Evolutionary conservation across 768 basidiomycete genomes (phyloP).

Genomic region (Mycena sanguinolenta): DNA sequence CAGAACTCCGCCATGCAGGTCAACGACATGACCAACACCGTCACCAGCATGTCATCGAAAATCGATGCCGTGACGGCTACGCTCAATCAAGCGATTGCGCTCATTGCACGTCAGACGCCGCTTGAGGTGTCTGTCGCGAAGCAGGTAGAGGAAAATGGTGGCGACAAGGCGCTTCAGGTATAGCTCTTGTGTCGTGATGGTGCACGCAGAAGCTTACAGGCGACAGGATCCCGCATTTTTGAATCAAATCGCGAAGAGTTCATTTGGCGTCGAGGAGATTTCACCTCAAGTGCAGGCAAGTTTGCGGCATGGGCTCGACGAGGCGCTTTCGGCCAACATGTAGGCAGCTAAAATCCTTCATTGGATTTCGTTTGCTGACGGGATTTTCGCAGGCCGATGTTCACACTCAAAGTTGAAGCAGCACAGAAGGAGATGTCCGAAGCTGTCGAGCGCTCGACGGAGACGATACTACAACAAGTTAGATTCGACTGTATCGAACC

Average conservation of each 20-base stretch:
- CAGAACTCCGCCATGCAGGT: slow-evolving; percentile 34
- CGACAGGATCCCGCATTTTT: slow-evolving; percentile 26
- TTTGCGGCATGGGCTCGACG: slow-evolving; percentile 31
- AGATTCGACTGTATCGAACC: not conserved
- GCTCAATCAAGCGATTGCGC: slow-evolving; percentile 14
- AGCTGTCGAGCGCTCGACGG: slow-evolving; percentile 32
- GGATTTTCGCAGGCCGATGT: slow-evolving; percentile 15
- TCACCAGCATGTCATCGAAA: slow-evolving; percentile 21
- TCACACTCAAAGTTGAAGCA: slow-evolving; percentile 32
- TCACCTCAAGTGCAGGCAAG: slow-evolving; percentile 17
- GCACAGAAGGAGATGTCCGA: slow-evolving; percentile 35
- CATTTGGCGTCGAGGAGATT: slow-evolving; percentile 19
- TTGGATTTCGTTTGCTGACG: not conserved
- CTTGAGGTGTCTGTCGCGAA: slow-evolving; percentile 21
- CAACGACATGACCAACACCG: slow-evolving; percentile 20
- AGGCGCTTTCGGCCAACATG: slow-evolving; percentile 34
- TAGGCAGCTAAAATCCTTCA: not conserved
- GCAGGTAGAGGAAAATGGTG: slow-evolving; percentile 21
- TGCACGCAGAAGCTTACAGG: not conserved
- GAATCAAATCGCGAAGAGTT: slow-evolving; percentile 20
- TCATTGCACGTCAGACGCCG: slow-evolving; percentile 21
- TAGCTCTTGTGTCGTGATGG: not conserved
- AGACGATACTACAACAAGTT: slow-evolving; percentile 32
- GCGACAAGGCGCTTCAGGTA: slow-evolving; percentile 26
- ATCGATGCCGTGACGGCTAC: slow-evolving; percentile 21